Evolutionary conservation across 768 basidiomycete species (phyloP).

Genomic region (Russula sp.): DNA sequence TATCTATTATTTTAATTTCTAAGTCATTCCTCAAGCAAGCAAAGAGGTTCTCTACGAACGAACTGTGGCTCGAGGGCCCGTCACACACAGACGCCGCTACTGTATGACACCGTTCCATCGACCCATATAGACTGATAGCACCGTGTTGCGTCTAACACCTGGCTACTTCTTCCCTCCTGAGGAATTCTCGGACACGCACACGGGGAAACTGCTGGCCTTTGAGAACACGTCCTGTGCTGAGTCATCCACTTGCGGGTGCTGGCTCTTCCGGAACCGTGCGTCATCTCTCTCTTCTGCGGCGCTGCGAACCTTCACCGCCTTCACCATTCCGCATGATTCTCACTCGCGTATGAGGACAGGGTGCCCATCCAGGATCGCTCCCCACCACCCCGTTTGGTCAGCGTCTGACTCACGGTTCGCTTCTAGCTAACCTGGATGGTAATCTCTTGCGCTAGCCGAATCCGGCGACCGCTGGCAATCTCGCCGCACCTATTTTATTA

Average conservation of each 20-base stretch:
- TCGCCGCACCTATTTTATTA: neutral
- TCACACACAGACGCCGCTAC: no score
- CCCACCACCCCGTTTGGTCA: neutral
- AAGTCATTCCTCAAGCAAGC: no score
- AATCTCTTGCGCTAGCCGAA: neutral
- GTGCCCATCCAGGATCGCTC: neutral
- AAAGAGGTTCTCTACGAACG: no score
- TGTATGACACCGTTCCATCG: no score
- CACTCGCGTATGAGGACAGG: neutral
- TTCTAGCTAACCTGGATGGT: neutral
- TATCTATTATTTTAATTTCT: neutral
- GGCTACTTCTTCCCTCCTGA: neutral
- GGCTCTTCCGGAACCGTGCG: neutral
- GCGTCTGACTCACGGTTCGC: neutral
- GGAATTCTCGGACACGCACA: slow-evolving; percentile 3
- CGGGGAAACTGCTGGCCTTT: slow-evolving; percentile 16
- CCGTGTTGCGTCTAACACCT: neutral
- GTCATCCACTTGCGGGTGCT: neutral
- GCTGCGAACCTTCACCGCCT: neutral
- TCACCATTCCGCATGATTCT: neutral
- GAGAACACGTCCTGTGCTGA: neutral
- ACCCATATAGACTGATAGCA: neutral
- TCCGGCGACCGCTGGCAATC: neutral
- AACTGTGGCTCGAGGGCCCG: no score
- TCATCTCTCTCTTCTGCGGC: neutral